Conservation (phyloP, 2,329 filamentous ascomycete genomes). For the Claviceps quebecensis region DNA sequence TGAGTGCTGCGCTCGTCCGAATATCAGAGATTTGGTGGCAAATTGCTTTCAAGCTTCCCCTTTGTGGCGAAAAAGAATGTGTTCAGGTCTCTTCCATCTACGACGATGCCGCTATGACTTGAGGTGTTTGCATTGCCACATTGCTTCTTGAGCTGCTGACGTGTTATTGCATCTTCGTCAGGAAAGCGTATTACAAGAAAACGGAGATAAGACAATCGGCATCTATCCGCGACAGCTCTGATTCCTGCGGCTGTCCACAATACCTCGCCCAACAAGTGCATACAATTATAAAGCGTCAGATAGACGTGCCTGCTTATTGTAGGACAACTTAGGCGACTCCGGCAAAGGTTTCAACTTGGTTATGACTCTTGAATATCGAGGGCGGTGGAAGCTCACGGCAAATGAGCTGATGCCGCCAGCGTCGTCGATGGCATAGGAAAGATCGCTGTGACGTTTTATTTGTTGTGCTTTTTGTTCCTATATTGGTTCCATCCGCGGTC, state of each 20-base stretch:
- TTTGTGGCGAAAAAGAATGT: neutral
- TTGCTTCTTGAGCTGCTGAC: neutral
- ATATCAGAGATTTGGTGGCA: neutral
- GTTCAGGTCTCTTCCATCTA: neutral
- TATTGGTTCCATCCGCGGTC: neutral
- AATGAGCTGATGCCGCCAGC: neutral
- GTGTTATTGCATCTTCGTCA: conserved; percentile 7
- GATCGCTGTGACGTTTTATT: neutral
- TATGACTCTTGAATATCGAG: no score
- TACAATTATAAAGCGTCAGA: neutral
- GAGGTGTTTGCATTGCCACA: conserved; percentile 7
- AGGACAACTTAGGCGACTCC: neutral
- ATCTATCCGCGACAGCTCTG: neutral
- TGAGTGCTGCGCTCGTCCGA: neutral
- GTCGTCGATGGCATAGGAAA: neutral
- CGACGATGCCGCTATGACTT: conserved; percentile 3
- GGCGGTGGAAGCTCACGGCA: neutral
- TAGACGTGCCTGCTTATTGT: neutral
- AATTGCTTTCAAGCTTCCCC: neutral
- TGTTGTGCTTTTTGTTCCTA: neutral
- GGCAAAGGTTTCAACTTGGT: no score
- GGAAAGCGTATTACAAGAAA: conserved; percentile 3
- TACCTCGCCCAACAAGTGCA: neutral
- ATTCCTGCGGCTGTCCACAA: neutral
- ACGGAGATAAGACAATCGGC: neutral